Percentiles rank a stretch among this genome's conserved stretches.
Conservation (phyloP, 306 rosid species). For the Senna siamea region DNA sequence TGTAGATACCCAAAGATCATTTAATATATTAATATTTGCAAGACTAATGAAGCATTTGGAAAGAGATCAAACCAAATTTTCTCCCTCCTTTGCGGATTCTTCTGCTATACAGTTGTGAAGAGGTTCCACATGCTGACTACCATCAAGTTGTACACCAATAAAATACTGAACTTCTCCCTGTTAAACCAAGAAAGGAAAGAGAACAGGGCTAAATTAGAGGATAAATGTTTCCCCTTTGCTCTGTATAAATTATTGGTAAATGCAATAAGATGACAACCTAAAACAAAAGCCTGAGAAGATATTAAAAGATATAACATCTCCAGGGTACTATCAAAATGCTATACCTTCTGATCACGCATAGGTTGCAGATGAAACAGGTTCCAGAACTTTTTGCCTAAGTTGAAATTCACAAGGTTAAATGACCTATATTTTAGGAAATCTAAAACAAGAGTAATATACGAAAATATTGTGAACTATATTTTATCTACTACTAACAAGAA, state of each 20-base stretch:
- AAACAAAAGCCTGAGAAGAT: conserved; percentile 9
- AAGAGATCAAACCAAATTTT: conserved; percentile 62
- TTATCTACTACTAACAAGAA: background rate
- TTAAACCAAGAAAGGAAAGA: conserved; percentile 37
- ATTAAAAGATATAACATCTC: conserved; percentile 28
- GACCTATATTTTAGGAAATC: conserved; percentile 2
- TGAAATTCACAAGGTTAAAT: conserved; percentile 19
- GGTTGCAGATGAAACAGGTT: conserved; percentile 96
- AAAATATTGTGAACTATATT: conserved; percentile 23
- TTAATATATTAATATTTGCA: background rate
- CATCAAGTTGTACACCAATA: conserved; percentile 98
- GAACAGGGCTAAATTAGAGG: conserved; percentile 9
- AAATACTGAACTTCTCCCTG: conserved; percentile 99
- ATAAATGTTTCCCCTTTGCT: background rate
- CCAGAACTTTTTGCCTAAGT: conserved; percentile 95
- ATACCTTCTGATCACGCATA: conserved; percentile 99
- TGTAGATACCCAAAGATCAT: conserved; percentile 13
- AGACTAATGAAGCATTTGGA: conserved; percentile 26
- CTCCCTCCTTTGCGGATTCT: conserved; percentile 71
- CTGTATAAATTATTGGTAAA: conserved; percentile 6
- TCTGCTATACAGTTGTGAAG: conserved; percentile 71
- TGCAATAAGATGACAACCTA: background rate
- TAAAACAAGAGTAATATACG: background rate
- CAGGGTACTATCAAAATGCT: background rate
- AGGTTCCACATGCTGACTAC: conserved; percentile 95